These are phyloP conservation scores for Neolentinus lepideus DNA, from an alignment of 1,284 basidiomycete genomes.

Conservation along the genomic window DNA sequence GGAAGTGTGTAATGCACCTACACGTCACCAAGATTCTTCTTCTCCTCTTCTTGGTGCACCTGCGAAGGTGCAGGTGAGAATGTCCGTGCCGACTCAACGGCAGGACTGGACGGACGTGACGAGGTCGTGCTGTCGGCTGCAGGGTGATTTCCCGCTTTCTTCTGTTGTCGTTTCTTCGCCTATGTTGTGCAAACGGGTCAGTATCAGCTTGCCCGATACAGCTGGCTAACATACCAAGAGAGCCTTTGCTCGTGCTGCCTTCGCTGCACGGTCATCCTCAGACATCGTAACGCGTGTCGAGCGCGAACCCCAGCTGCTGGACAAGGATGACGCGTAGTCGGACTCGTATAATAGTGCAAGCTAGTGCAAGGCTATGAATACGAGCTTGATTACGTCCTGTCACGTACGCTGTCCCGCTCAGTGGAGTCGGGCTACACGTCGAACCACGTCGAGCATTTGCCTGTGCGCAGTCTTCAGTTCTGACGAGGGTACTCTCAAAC, in stretches of 20 bases:
- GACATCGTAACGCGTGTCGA: constrained; percentile 31
- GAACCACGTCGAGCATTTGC: too few species aligned
- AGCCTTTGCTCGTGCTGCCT: constrained; percentile 73
- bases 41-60: constrained; percentile 12
- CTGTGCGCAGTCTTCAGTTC: constrained; percentile 2
- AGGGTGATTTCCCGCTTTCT: background rate
- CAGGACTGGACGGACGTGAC: background rate
- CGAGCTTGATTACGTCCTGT: too few species aligned
- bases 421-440: too few species aligned
- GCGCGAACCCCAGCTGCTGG: too few species aligned
- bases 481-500: constrained; percentile 1
- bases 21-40: constrained; percentile 19
- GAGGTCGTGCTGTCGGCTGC: background rate
- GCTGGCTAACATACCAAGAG: constrained; percentile 36
- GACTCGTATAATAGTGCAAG: too few species aligned
- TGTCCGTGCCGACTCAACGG: constrained; percentile 8
- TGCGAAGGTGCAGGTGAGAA: constrained; percentile 12
- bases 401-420: too few species aligned
- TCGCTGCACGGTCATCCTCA: constrained; percentile 72
- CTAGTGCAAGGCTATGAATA: too few species aligned
- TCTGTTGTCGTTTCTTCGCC: constrained; percentile 6
- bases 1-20: constrained; percentile 15
- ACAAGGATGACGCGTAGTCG: too few species aligned
- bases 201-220: constrained; percentile 5
- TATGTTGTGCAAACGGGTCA: constrained; percentile 9